phyloP scores from a whole-genome alignment of 2,329 filamentous ascomycete genomes.

The Aspergillus pseudoglaucus region DNA sequence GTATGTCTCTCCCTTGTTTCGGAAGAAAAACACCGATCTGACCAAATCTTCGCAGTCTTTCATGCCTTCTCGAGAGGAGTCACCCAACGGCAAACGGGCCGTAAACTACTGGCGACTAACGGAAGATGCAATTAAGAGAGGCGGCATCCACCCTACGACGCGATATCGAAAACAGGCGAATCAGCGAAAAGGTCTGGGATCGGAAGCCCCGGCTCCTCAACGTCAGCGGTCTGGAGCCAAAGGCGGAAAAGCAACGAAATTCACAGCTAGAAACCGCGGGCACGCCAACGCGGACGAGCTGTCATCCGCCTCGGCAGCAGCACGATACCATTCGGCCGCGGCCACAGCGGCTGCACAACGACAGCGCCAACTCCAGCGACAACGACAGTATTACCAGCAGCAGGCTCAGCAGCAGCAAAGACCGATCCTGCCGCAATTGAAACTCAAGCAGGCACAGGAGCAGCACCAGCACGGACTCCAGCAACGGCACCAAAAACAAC shows the following conservation, averaged over 20 bases:
- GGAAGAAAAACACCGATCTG: background rate
- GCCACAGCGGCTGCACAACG: conserved; percentile 2
- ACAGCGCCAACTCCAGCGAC: background rate
- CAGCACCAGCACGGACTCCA: background rate
- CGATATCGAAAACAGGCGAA: conserved; percentile 56
- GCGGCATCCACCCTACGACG: conserved; percentile 71
- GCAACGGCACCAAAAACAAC: conserved; percentile 6
- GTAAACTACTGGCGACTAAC: conserved; percentile 76
- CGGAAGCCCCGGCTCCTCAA: conserved; percentile 33
- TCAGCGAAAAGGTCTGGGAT: conserved; percentile 32
- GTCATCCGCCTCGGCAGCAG: conserved; percentile 3
- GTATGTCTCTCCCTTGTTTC: conserved; percentile 43
- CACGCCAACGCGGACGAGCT: conserved; percentile 16
- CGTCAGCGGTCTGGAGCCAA: conserved; percentile 37
- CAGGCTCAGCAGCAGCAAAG: too few species aligned
- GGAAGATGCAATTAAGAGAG: conserved; percentile 59
- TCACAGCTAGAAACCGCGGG: conserved; percentile 26
- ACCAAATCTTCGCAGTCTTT: conserved; percentile 24
- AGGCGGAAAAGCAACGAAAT: conserved; percentile 35
- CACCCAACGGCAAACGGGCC: conserved; percentile 42
- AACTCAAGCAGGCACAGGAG: background rate
- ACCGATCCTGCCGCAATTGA: too few species aligned
- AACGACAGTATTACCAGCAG: background rate
- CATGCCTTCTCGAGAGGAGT: conserved; percentile 51
- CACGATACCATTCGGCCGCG: background rate